These are phyloP conservation scores for Paraphaeosphaeria minitans DNA, from an alignment of 2,329 filamentous ascomycete genomes.

Conservation along the genomic window DNA sequence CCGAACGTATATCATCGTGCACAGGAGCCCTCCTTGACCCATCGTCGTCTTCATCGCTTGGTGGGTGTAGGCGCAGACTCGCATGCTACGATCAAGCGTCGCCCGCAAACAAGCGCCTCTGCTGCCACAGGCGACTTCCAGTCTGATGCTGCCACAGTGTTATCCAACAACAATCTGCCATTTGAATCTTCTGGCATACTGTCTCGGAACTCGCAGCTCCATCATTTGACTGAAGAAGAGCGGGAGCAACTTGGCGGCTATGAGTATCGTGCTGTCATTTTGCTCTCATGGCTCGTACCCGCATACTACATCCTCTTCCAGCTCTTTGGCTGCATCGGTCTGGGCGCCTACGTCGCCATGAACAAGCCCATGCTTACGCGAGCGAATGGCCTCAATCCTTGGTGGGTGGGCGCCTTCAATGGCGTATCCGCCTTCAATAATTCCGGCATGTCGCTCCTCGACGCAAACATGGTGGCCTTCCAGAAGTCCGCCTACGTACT, in stretches of 20 bases:
- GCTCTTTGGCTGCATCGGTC: conserved; percentile 19
- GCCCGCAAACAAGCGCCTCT: conserved; percentile 18
- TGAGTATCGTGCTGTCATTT: conserved; percentile 56
- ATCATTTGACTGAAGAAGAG: conserved; percentile 50
- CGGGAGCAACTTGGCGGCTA: conserved; percentile 55
- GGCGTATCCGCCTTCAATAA: conserved; percentile 66
- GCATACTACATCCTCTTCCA: conserved; percentile 17
- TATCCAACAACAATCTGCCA: conserved; percentile 16
- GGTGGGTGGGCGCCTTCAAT: conserved; percentile 66
- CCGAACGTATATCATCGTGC: conserved; percentile 26
- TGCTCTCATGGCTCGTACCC: conserved; percentile 55
- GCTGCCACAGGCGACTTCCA: conserved; percentile 16
- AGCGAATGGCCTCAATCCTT: conserved; percentile 49
- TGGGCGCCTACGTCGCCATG: conserved; percentile 48
- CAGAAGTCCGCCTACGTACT: conserved; percentile 52
- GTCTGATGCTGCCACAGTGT: conserved; percentile 12
- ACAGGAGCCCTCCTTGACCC: conserved; percentile 9
- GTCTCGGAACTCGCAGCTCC: conserved; percentile 56
- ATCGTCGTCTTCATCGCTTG: conserved; percentile 24
- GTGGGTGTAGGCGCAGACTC: conserved; percentile 44
- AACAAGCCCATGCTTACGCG: conserved; percentile 51
- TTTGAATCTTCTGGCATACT: conserved; percentile 34
- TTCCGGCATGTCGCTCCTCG: conserved; percentile 59
- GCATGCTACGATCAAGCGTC: conserved; percentile 28
- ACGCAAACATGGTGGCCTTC: conserved; percentile 63